phyloP scores from a whole-genome alignment of 2,329 filamentous ascomycete species.

The Paraphaeosphaeria minitans region DNA sequence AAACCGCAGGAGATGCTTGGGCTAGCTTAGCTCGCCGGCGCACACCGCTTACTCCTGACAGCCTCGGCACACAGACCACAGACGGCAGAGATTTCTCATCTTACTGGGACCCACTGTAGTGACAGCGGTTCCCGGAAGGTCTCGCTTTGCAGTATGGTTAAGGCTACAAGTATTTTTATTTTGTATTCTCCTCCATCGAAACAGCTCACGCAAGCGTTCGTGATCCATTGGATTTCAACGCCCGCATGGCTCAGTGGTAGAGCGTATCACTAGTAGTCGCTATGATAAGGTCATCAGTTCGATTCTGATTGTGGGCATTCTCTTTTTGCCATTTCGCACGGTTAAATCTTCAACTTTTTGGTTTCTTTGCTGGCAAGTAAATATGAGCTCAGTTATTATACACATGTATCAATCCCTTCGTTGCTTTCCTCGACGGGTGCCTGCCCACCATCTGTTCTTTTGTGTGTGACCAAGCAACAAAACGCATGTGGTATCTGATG shows the following conservation, averaged over 20 bases:
- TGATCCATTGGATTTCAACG: neutral
- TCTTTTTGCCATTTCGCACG: slow-evolving; percentile 11
- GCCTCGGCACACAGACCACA: neutral
- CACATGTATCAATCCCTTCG: neutral
- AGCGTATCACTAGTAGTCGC: slow-evolving; percentile 29
- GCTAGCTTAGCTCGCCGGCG: neutral
- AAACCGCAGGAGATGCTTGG: neutral
- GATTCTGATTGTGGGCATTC: slow-evolving; percentile 26
- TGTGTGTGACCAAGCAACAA: neutral
- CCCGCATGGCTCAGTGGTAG: slow-evolving; percentile 29
- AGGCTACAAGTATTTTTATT: no score
- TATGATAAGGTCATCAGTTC: slow-evolving; percentile 31
- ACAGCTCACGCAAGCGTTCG: neutral
- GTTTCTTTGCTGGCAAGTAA: no score
- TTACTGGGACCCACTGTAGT: no score
- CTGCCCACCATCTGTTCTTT: neutral
- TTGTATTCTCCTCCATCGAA: neutral
- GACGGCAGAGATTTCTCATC: neutral
- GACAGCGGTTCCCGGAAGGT: no score
- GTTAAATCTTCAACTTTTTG: no score
- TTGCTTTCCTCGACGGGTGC: neutral
- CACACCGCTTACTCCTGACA: neutral
- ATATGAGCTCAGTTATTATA: no score
- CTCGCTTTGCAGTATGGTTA: no score
- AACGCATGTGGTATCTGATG: neutral